Percentiles rank a stretch among this genome's conserved stretches.
phyloP scores from a whole-genome alignment of 169 alveolate genomes.

The Eimeria praecox region DNA sequence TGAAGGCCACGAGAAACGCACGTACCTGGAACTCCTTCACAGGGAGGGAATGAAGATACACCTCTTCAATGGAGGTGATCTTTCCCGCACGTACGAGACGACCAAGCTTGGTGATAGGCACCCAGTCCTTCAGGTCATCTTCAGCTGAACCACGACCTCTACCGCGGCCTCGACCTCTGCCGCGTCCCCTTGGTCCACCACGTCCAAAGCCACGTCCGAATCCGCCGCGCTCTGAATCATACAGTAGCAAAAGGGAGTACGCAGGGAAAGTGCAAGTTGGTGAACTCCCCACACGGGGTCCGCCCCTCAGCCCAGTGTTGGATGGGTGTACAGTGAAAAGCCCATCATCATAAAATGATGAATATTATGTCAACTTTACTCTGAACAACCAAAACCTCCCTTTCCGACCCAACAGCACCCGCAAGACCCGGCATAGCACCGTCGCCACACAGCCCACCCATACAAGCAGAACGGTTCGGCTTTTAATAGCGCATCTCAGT shows the following conservation, averaged over 20 bases:
- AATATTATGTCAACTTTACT: not conserved
- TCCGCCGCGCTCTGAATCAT: conserved; percentile 83
- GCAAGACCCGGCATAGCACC: not conserved
- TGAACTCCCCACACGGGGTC: conserved; percentile 5
- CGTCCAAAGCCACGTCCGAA: conserved; percentile 86
- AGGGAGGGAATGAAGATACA: conserved; percentile 99
- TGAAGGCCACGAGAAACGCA: not conserved
- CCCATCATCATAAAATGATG: not conserved
- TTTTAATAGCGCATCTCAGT: not conserved
- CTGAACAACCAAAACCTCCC: not conserved
- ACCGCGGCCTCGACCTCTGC: conserved; percentile 86
- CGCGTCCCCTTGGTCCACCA: conserved; percentile 83
- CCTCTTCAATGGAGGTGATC: conserved; percentile 98
- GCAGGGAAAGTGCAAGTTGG: not conserved
- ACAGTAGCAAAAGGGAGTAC: not conserved
- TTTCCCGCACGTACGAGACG: conserved; percentile 98
- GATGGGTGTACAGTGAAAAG: not conserved
- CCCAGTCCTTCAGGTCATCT: conserved; percentile 98
- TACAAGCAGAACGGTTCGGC: not conserved
- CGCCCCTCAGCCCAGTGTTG: not conserved
- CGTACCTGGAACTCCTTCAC: conserved; percentile 99
- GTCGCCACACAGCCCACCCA: not conserved
- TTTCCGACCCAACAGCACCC: not conserved
- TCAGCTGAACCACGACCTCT: conserved; percentile 94
- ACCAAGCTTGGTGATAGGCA: conserved; percentile 99